Evolutionary conservation across 2,329 filamentous ascomycete genomes (phyloP).

Genomic region (Venturia nashicola): DNA sequence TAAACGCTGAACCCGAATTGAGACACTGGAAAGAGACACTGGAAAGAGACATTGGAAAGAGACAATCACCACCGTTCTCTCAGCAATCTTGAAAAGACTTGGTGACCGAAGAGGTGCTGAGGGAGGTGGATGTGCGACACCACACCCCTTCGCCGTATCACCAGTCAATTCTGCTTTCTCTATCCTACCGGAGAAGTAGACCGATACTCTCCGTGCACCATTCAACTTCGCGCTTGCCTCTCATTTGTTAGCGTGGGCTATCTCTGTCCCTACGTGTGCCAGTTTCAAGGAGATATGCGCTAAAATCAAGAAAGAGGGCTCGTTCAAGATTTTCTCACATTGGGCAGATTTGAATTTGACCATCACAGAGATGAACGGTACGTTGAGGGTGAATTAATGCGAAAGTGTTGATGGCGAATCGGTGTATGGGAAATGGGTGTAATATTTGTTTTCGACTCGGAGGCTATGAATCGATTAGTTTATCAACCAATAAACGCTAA

Average conservation of each 20-base stretch:
- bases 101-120: neutral
- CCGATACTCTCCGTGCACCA: neutral
- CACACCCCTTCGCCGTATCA: neutral
- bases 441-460: no score
- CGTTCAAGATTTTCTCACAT: neutral
- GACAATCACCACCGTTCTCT: neutral
- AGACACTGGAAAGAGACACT: neutral
- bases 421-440: conserved; percentile 1
- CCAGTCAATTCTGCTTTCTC: neutral
- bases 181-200: neutral
- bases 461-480: no score
- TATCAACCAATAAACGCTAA: no score
- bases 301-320: neutral
- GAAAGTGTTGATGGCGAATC: neutral
- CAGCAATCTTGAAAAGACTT: neutral
- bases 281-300: neutral
- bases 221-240: conserved; percentile 1
- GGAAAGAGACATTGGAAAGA: no score
- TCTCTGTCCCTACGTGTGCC: neutral
- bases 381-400: neutral
- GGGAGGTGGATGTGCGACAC: neutral
- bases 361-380: neutral
- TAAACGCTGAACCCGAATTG: neutral
- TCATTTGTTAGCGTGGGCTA: neutral
- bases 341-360: neutral